These are phyloP conservation scores for Pseudozyma hubeiensis DNA, from an alignment of 1,284 basidiomycete genomes.

Conservation along the genomic window DNA sequence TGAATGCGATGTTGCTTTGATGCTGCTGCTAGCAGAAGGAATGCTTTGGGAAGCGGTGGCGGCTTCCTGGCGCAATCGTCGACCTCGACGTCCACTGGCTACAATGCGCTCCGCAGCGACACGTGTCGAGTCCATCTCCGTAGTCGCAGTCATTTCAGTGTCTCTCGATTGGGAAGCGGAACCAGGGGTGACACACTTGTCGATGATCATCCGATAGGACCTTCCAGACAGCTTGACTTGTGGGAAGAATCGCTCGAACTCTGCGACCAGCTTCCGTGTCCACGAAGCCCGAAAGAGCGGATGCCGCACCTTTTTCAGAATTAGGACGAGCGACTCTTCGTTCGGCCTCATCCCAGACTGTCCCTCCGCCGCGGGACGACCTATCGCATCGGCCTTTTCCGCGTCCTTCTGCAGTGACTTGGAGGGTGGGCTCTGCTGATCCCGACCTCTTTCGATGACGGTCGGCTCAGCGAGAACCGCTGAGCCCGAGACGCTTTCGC, in stretches of 20 bases:
- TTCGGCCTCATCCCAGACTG: constrained; percentile 6
- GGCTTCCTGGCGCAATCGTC: constrained; percentile 14
- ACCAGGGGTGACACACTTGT: constrained; percentile 16
- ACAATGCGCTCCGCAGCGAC: neutral
- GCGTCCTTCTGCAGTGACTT: too few species aligned
- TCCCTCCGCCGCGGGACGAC: neutral
- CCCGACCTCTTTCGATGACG: neutral
- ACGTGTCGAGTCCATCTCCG: too few species aligned
- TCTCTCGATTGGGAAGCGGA: neutral
- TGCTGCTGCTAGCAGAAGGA: neutral
- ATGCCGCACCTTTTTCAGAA: constrained; percentile 31
- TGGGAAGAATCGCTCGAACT: constrained; percentile 21
- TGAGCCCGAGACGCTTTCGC: constrained; percentile 1
- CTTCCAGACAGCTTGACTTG: constrained; percentile 18
- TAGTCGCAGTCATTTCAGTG: neutral
- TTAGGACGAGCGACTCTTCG: constrained; percentile 35
- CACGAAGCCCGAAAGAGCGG: constrained; percentile 29
- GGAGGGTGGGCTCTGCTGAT: too few species aligned
- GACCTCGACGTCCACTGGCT: constrained; percentile 21
- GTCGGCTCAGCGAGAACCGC: constrained; percentile 3
- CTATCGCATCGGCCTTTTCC: neutral
- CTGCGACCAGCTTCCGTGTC: constrained; percentile 24
- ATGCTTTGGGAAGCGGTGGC: neutral
- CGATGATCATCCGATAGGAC: constrained; percentile 21
- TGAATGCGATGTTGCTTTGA: neutral